Evolutionary conservation across 2,329 filamentous ascomycete species (phyloP), one percentile per base, ranked within the genome.

Genomic region (Verticillium tricorpus): DNA sequence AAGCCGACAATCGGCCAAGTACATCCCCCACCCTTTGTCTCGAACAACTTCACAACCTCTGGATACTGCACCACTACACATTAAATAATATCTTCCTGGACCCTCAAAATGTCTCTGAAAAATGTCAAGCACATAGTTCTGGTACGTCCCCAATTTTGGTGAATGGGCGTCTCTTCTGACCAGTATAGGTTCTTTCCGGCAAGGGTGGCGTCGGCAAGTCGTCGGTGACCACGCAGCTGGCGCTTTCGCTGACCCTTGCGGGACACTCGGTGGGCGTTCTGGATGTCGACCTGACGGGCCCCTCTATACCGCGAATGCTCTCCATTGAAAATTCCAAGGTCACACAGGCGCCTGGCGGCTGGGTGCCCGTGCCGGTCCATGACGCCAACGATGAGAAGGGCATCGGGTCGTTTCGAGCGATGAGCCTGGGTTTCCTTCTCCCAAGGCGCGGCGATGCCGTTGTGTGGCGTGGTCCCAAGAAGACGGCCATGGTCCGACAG

Each of bases 201-300:
- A 99, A 99, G 84, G 95, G 95, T 71, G 95, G 95, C 69, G 95
- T 99, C 22, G 95, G 95, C 62, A 99, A 99, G 81, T 98, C 94
- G 54, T 97, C 93, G 59, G 89, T 97, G n/a, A 98, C 95, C 0
- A 96, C 94, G 1, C 95, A 99, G 75, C 88, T 99, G 17, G 95
- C 95, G 9, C 85, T 99, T 40, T 93, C 93, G 0, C 87, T 99
- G 35, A 89, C 92, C 2, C 84, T 95, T 1, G 86, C 91, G 66
- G 94, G 94, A 62, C 86, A 94, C 73, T 93, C 91, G 0, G 94
- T 98, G 54, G 95, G 95, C 60, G 93, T 99, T 32, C 90, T 99
- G 67, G 95, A 99, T 74, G 89, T 98, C 72, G 95, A 99, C 74
- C 85, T 99, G 19, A 99, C 95, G 1, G 95, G 95, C 0, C 95